phyloP scores from a whole-genome alignment of 805 yeast genomes.

The Myxozyma vanderwaltii region DNA sequence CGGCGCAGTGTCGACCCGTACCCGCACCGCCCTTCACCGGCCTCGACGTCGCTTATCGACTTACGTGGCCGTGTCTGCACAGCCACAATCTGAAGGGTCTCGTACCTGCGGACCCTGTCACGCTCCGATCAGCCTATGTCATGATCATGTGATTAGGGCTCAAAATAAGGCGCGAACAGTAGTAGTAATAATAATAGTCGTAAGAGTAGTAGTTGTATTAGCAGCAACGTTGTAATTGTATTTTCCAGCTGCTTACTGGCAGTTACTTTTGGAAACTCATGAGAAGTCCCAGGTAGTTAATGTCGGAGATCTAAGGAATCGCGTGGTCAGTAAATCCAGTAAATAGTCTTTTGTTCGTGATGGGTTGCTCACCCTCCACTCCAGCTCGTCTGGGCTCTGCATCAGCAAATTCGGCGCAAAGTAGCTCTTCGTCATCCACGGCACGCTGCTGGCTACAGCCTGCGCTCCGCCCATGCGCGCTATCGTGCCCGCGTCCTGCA shows the following conservation, averaged over 20 bases:
- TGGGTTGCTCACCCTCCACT: constrained; percentile 8
- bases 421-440: constrained; percentile 12
- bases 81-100: too few species aligned
- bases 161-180: not conserved
- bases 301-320: constrained; percentile 10
- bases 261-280: constrained; percentile 8
- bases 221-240: not conserved
- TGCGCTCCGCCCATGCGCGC: not conserved
- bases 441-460: not conserved
- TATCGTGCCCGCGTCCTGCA: not conserved
- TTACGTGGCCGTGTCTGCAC: too few species aligned
- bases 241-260: not conserved
- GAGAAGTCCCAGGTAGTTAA: constrained; percentile 10
- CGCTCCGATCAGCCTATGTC: too few species aligned
- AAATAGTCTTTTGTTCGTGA: not conserved
- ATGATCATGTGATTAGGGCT: too few species aligned
- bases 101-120: too few species aligned
- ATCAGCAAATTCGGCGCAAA: constrained; percentile 12
- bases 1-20: constrained; percentile 2
- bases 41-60: too few species aligned
- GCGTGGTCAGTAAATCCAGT: not conserved
- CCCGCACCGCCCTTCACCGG: not conserved
- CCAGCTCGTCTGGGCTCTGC: constrained; percentile 7
- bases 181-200: not conserved
- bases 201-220: not conserved